Evolutionary conservation across 176 grass and related monocot genomes (phyloP), one percentile per base, ranked within the genome.

Genomic region (Bolboschoenus planiculmis): DNA sequence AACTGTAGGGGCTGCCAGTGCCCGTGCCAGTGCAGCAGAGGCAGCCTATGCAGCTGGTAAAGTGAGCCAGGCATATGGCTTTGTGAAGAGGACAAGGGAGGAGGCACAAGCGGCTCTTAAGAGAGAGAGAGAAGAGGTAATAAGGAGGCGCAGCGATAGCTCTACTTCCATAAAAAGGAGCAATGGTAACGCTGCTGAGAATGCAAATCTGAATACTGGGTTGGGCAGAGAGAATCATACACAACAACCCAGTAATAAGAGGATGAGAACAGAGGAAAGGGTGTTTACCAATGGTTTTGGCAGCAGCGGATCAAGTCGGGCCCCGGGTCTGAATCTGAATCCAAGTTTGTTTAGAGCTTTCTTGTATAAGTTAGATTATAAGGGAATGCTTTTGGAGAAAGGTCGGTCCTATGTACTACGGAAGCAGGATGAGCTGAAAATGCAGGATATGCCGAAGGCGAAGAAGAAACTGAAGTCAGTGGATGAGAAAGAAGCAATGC

Each of bases 381-480:
- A 86, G 14, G 44, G 58, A 71, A 85, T 92, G 35, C 90, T 97
- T 54, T 56, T 94, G 66, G 90, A 94, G 83, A 91, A 94, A 86
- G 83, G 88, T 56, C 94, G 86, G 82, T 72, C 37, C 39, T 47
- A 86, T 20, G 30, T 95, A 63, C 36, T 51, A 64, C 85, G 72
- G 46, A 97, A 91, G 81, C 68, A 94, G 36, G 59, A 87, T 70
- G 88, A 89, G 47, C 84, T 91, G 67, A 92, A 84, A 74, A 47
- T 90, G 33, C 55, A 67, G 77, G 63, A 85, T 54, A 81, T 68
- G 71, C 83, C 42, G 1, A 78, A 44, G 40, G 70, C 39, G 62
- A 86, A 65, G 80, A 89, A 88, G 39, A 87, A 84, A 81, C 71
- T 39, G 42, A 83, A 85, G 59, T 83, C 73, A 5, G 79, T 84